Conservation (phyloP, 148 eudicot genomes). For the Persicaria tinctoria region DNA sequence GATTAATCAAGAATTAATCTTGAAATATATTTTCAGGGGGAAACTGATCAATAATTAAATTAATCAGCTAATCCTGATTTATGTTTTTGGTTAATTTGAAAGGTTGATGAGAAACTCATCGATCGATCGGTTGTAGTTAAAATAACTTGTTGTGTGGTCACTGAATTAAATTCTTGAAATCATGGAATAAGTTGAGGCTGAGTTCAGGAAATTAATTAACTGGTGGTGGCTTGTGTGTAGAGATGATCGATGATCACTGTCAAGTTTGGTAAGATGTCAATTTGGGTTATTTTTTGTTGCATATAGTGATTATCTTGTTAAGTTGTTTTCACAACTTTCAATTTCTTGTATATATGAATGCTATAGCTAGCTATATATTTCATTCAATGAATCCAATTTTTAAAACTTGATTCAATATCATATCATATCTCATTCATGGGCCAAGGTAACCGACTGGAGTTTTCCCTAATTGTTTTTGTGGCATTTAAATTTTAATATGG, state of each 20-base stretch:
- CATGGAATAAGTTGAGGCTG: not conserved
- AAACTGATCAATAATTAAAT: not conserved
- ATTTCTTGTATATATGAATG: too few relatives aligned
- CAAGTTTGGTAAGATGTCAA: constrained; percentile 7
- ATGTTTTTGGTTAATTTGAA: too few relatives aligned
- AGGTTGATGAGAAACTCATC: too few relatives aligned
- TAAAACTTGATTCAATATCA: too few relatives aligned
- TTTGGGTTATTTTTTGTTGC: not conserved
- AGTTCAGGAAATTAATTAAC: not conserved
- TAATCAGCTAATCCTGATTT: not conserved
- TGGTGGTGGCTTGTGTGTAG: not conserved
- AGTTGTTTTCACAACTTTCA: not conserved
- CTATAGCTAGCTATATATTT: too few relatives aligned
- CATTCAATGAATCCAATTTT: too few relatives aligned
- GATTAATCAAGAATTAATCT: not conserved
- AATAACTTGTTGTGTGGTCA: too few relatives aligned
- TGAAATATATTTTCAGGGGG: not conserved
- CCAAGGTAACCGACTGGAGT: too few relatives aligned
- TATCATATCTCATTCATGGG: too few relatives aligned
- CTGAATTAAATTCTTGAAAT: not conserved
- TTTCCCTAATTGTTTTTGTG: too few relatives aligned
- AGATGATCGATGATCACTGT: not conserved
- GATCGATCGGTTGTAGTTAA: too few relatives aligned
- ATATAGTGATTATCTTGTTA: not conserved
- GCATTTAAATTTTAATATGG: too few relatives aligned